Conservation (phyloP, 1,284 basidiomycete species). For the Jaminaea rosea region DNA sequence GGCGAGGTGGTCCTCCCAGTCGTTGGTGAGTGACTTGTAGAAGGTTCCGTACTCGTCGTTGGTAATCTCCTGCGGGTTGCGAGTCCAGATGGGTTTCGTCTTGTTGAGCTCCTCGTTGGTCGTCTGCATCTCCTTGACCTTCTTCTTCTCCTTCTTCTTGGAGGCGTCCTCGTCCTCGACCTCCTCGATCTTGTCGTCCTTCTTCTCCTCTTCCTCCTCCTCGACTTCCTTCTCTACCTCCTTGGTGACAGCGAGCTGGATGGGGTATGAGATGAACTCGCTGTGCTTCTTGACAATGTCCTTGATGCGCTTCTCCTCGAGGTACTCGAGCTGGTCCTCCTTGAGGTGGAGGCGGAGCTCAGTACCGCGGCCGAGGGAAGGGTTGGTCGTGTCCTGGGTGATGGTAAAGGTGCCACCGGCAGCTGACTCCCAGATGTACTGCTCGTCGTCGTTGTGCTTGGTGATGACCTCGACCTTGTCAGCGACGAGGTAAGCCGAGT, state of each 20-base stretch:
- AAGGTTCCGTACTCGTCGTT: conserved; percentile 88
- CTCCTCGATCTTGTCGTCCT: conserved; percentile 64
- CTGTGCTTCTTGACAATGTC: conserved; percentile 99
- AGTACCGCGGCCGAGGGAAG: conserved; percentile 84
- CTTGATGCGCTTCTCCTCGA: conserved; percentile 99
- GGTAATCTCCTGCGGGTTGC: conserved; percentile 89
- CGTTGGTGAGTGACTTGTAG: conserved; percentile 99
- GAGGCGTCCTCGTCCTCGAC: conserved; percentile 73
- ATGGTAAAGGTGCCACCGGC: conserved; percentile 99
- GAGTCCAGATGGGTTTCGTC: conserved; percentile 99
- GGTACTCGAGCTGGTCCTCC: conserved; percentile 97
- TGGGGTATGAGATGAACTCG: conserved; percentile 99
- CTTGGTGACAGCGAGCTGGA: conserved; percentile 96
- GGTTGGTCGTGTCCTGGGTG: conserved; percentile 81
- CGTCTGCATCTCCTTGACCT: conserved; percentile 61
- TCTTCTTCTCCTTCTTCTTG: conserved; percentile 73
- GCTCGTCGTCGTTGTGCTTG: conserved; percentile 99
- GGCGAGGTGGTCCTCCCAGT: conserved; percentile 96
- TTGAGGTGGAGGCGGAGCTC: conserved; percentile 93
- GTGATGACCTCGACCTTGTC: conserved; percentile 97
- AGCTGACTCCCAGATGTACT: conserved; percentile 99
- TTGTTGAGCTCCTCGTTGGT: conserved; percentile 95
- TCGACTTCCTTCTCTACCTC: conserved; percentile 84
- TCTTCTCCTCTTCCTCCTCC: conserved; percentile 61
- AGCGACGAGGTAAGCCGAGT: conserved; percentile 98